phyloP scores from a whole-genome alignment of 352 stramenopile species.

The Plasmopara halstedii region DNA sequence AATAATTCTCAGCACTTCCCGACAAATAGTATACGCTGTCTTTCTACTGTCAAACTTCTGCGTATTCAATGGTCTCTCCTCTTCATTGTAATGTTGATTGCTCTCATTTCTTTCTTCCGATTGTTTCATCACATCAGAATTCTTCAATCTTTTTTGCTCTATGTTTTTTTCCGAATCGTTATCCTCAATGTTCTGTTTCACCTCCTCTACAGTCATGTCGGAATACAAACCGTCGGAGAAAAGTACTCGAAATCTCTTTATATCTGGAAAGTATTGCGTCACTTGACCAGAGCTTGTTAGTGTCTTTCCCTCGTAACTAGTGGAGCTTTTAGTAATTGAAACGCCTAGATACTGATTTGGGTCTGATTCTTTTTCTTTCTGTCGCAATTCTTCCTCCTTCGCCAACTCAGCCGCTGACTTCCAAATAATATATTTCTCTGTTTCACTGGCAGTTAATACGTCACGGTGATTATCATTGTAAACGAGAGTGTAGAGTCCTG shows the following conservation, averaged over 20 bases:
- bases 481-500: conserved; percentile 38
- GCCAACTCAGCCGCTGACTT: conserved; percentile 2
- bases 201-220: conserved; percentile 36
- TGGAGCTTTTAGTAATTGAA: conserved; percentile 32
- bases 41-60: conserved; percentile 41
- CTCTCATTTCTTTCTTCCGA: conserved; percentile 20
- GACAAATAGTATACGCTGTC: conserved; percentile 38
- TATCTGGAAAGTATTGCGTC: conserved; percentile 34
- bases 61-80: conserved; percentile 27
- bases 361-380: conserved; percentile 12
- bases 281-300: conserved; percentile 33
- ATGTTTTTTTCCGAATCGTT: conserved; percentile 1
- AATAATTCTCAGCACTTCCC: conserved; percentile 44
- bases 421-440: conserved; percentile 38
- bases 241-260: conserved; percentile 38
- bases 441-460: conserved; percentile 17
- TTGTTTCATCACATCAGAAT: conserved; percentile 1
- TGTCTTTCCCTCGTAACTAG: conserved; percentile 40
- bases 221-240: conserved; percentile 34
- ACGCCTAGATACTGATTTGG: conserved; percentile 36
- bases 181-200: conserved; percentile 13
- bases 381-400: conserved; percentile 1
- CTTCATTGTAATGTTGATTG: conserved; percentile 3
- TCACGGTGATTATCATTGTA: conserved; percentile 48
- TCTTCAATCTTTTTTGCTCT: conserved; percentile 12